Evolutionary conservation across 2,329 filamentous ascomycete species (phyloP), one percentile per base, ranked within the genome.

Genomic region (Harringtonia aguacate): DNA sequence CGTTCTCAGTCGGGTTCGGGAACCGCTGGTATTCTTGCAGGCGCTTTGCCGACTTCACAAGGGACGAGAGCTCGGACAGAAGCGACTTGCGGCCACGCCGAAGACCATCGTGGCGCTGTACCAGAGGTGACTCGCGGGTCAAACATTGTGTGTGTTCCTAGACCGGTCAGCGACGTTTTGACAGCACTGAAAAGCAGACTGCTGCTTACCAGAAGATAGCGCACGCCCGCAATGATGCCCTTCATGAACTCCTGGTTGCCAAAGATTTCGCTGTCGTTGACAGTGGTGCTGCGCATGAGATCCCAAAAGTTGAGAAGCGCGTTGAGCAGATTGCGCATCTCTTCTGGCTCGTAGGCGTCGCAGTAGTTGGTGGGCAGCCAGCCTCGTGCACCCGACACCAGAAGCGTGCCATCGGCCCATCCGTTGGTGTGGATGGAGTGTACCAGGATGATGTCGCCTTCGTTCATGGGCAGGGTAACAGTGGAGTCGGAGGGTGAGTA

Each of bases 311-410:
- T 86, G 14, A 92, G 79, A 48, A 95, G 69, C 1, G 89, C 87
- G 54, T 86, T 88, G 30, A 98, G 70, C 20, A 98, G 71, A 50
- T 79, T 88, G 44, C 81, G 78, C 72, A 97, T 89, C 50, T 88
- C 81, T 20, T 87, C 78, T 37, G 90, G 87, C 52, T 95, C 86
- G 60, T 95, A 98, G 10, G 86, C 76, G 59, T 95, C 89, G 68
- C 92, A 98, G 61, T 97, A 98, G 63, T 98, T 98, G 9, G 92
- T 98, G 3, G 92, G 92, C 48, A 98, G 69, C 92, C 92, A 98
- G 50, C 92, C 92, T 53, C 92, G 77, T 41, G 84, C 84, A 22
- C 90, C 90, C 3, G 88, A 86, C 21, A 83, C 75, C 48, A 98
- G 67, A 34, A 95, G 70, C 1, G 92, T 98, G 41, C 92, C 92